Base-by-base conservation (phyloP, 1,284 basidiomycete genomes). In the Malassezia yamatoensis region DNA sequence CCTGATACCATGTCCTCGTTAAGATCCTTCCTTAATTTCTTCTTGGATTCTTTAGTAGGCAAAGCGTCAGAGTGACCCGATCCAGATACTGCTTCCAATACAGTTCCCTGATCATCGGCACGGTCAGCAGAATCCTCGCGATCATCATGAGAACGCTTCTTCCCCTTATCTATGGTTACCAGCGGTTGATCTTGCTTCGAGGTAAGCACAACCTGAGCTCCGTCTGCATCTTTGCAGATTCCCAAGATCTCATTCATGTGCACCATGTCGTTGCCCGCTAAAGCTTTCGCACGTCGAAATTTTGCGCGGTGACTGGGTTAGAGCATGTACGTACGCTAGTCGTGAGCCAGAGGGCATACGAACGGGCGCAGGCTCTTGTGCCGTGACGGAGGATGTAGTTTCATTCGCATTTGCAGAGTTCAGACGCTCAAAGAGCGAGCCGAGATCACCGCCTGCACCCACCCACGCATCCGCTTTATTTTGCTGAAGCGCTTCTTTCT, bases 171-270 rank as follows among this genome's bases (percentile, higher is more conserved):
- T 11, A n/a, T 42, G 4, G 12, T 12, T 18, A 3, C 10, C 16
- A 21, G 12, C 12, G 41, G 20, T 12, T 15, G 20, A 42, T 15
- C 8, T 4, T 29, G 24, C 7, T 29, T 7, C 24, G 24, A 29
- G 24, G 24, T 29, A 29, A 29, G 24, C 24, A 29, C 4, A 7
- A 29, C 24, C 24, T 29, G 3, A 29, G 24, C 24, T 29, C 24
- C 24, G 7, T 29, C 24, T 29, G 24, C 24, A 29, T 29, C 24
- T 29, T 29, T 29, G 45, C 41, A 59, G 33, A 72, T 71, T 2
- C 70, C 70, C 9, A 72, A 57, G 16, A 72, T 72, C 50, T 72
- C 70, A 43, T 72, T 72, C 59, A 72, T 61, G 45, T 66, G 65
- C 21, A 54, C 51, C 5, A 62, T 53, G 20, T 67, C 65, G 21